phyloP scores from a whole-genome alignment of 352 stramenopile genomes.

The Globisporangium acanthophoron region DNA sequence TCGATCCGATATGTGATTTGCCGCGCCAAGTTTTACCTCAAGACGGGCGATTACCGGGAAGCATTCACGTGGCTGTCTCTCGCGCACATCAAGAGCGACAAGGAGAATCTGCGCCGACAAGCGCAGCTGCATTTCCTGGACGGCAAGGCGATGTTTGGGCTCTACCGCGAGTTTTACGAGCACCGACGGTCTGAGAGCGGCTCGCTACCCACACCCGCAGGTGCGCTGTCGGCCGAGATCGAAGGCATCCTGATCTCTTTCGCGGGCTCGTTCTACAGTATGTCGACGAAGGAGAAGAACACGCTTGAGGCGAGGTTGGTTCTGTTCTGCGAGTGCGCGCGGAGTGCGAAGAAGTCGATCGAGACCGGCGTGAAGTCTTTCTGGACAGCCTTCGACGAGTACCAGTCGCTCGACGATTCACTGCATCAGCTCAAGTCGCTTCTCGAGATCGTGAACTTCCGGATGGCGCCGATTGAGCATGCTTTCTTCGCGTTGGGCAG shows the following conservation, averaged over 20 bases:
- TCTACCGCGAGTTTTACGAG: constrained; percentile 58
- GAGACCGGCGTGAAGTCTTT: constrained; percentile 51
- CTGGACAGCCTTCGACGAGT: constrained; percentile 69
- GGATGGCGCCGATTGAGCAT: constrained; percentile 54
- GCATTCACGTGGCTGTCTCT: constrained; percentile 72
- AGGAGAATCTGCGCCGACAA: constrained; percentile 59
- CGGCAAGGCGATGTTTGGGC: constrained; percentile 46
- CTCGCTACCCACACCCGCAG: constrained; percentile 13
- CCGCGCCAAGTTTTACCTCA: constrained; percentile 59
- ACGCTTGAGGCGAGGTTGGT: constrained; percentile 44
- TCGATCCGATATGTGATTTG: constrained; percentile 66
- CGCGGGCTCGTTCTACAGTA: constrained; percentile 52
- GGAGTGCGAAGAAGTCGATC: constrained; percentile 36
- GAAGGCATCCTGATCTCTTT: constrained; percentile 57
- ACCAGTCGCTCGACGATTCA: constrained; percentile 59
- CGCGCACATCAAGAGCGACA: constrained; percentile 69
- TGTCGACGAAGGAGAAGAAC: constrained; percentile 58
- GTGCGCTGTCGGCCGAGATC: constrained; percentile 27
- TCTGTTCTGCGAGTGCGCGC: constrained; percentile 38
- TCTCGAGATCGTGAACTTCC: constrained; percentile 61
- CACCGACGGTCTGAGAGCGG: constrained; percentile 11
- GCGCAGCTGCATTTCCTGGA: constrained; percentile 68
- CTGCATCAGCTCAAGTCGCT: constrained; percentile 74
- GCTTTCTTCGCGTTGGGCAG: constrained; percentile 74
- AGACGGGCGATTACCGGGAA: constrained; percentile 42